Evolutionary conservation across 768 basidiomycete species (phyloP), one percentile per base, ranked within the genome.

Genomic region (Mycena metata): DNA sequence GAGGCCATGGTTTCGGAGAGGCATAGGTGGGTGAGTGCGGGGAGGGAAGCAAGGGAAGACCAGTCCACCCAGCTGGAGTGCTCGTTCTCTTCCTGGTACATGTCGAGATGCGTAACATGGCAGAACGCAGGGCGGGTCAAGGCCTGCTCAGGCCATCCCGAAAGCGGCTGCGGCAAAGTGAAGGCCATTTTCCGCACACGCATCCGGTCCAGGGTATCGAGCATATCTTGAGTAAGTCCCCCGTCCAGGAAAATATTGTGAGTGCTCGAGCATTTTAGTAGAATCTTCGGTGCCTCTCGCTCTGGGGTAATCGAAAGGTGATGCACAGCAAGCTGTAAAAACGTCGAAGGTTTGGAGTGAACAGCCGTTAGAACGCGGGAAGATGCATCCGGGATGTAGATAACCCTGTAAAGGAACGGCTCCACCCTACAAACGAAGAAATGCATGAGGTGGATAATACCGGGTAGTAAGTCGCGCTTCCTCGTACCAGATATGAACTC

Each of bases 351-450:
- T 17, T 55, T 64, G 33, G 52, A 24, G 33, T 46, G 13, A 4
- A 47, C 24, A 12, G 33, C 43, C 11, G 54, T 9, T 16, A 64
- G 21, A 9, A 21, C 19, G 3, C 43, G 11, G n/a, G 43, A n/a
- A 19, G 1, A 10, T 1, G 9, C 17, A 3, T 21, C 3, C 2
- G 2, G 4, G 5, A 56, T 21, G 15, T n/a, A 0, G 2, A 64
- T 13, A 23, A 64, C 52, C 11, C 23, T 23, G 26, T 64, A 64
- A 4, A 64, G 52, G 30, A 64, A 21, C 17, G 62, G 62, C 16
- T 64, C 62, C 24, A 64, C 17, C 62, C 62, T 64, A 43, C 5
- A 26, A 19, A 21, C n/a, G n/a, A n/a, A n/a, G n/a, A n/a, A n/a
- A n/a, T n/a, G n/a, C n/a, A n/a, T n/a, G n/a, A n/a, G n/a, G n/a